Percentiles rank a stretch among this genome's conserved stretches.
Evolutionary conservation across 345 rosid species (phyloP).

Genomic region (Gossypium herbaceum): DNA sequence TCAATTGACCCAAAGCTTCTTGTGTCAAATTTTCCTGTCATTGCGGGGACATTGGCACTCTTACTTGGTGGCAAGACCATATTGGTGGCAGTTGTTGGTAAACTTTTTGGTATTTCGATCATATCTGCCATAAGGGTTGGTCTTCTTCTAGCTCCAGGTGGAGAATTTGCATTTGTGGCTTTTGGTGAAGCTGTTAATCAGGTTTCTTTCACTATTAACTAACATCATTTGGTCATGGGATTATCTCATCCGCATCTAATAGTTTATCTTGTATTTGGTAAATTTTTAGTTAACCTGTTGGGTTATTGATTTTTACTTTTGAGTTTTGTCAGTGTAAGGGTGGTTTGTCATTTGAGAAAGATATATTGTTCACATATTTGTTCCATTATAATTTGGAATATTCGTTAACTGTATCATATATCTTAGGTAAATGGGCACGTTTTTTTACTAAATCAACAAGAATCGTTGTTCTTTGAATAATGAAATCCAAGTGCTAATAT

Average conservation of each 20-base stretch:
- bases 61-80: conserved; percentile 82
- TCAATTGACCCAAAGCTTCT: conserved; percentile 97
- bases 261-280: conserved; percentile 2
- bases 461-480: neutral
- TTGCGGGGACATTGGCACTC: conserved; percentile 68
- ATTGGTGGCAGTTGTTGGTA: conserved; percentile 76
- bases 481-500: neutral
- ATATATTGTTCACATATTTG: neutral
- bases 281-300: neutral
- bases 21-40: conserved; percentile 75
- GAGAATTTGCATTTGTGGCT: conserved; percentile 98
- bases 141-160: conserved; percentile 98
- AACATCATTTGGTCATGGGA: neutral
- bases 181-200: conserved; percentile 99
- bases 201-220: conserved; percentile 39
- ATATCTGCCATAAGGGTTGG: conserved; percentile 87
- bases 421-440: neutral
- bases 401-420: neutral
- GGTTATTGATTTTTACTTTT: neutral
- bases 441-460: neutral
- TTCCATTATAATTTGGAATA: neutral
- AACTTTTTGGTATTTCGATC: conserved; percentile 73
- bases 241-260: conserved; percentile 4
- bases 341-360: neutral
- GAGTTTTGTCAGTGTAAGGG: neutral